Conservation (phyloP, 2,329 filamentous ascomycete species). For the Fusarium sp. region DNA sequence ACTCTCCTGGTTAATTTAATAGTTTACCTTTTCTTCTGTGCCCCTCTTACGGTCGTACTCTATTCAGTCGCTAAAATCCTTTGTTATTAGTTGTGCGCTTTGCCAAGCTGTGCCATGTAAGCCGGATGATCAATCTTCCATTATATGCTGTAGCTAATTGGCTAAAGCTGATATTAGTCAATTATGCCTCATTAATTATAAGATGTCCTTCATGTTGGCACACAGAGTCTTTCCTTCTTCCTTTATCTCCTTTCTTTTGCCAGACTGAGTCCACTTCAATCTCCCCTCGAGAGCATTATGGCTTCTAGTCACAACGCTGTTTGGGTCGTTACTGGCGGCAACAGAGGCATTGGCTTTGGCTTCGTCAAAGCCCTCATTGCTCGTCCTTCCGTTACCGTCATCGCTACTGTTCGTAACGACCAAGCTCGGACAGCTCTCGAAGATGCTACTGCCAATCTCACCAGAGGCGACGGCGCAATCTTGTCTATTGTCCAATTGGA, state of each 20-base stretch:
- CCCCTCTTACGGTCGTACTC: neutral
- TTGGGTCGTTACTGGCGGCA: slow-evolving; percentile 52
- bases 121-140: slow-evolving; percentile 1
- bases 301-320: slow-evolving; percentile 35
- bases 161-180: neutral
- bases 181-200: neutral
- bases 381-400: slow-evolving; percentile 62
- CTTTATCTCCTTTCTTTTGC: accelerated
- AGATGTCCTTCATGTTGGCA: neutral
- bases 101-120: neutral
- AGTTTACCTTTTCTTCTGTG: neutral
- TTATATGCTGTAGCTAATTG: neutral
- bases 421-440: slow-evolving; percentile 23
- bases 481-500: slow-evolving; percentile 51
- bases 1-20: neutral
- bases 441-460: slow-evolving; percentile 20
- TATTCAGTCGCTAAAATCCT: accelerated
- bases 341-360: slow-evolving; percentile 53
- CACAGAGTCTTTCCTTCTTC: neutral
- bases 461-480: slow-evolving; percentile 39
- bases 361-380: slow-evolving; percentile 51
- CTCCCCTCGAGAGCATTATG: neutral
- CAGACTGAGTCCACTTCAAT: accelerated
- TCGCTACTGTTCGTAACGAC: slow-evolving; percentile 49
- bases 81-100: too few species aligned